These are phyloP conservation scores for Hymenoscyphus fructigenus DNA, from an alignment of 2,329 filamentous ascomycete species.

Conservation along the genomic window DNA sequence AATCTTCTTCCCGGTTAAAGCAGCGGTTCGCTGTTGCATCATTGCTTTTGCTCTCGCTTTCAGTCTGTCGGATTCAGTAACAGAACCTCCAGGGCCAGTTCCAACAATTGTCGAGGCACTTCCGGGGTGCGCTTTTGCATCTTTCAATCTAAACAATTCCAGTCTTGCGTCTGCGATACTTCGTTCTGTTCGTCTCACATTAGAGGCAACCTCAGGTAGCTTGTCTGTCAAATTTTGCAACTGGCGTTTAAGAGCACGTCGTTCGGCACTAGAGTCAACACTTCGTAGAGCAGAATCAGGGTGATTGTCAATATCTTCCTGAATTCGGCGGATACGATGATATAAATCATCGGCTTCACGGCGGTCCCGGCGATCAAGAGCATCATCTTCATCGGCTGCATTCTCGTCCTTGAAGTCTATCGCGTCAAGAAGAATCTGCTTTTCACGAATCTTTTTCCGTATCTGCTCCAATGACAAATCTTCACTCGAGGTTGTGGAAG, in stretches of 20 bases:
- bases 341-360: constrained; percentile 94
- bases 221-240: constrained; percentile 86
- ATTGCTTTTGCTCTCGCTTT: constrained; percentile 95
- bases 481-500: constrained; percentile 69
- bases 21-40: constrained; percentile 97
- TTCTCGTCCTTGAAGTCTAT: constrained; percentile 96
- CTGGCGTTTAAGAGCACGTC: constrained; percentile 81
- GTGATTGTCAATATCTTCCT: constrained; percentile 92
- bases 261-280: constrained; percentile 83
- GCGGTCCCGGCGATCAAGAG: constrained; percentile 84
- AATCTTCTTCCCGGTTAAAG: constrained; percentile 80
- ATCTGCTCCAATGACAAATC: constrained; percentile 85
- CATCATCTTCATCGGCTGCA: constrained; percentile 84
- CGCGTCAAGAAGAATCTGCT: constrained; percentile 89
- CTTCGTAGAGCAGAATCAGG: constrained; percentile 71
- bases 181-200: constrained; percentile 87
- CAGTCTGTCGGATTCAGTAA: constrained; percentile 91
- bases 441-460: constrained; percentile 89
- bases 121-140: constrained; percentile 86
- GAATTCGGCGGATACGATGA: constrained; percentile 83
- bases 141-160: constrained; percentile 89
- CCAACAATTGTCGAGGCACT: constrained; percentile 81
- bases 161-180: constrained; percentile 88
- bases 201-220: constrained; percentile 86
- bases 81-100: constrained; percentile 83